phyloP scores from a whole-genome alignment of 768 basidiomycete genomes.

The Myochromella boudieri region DNA sequence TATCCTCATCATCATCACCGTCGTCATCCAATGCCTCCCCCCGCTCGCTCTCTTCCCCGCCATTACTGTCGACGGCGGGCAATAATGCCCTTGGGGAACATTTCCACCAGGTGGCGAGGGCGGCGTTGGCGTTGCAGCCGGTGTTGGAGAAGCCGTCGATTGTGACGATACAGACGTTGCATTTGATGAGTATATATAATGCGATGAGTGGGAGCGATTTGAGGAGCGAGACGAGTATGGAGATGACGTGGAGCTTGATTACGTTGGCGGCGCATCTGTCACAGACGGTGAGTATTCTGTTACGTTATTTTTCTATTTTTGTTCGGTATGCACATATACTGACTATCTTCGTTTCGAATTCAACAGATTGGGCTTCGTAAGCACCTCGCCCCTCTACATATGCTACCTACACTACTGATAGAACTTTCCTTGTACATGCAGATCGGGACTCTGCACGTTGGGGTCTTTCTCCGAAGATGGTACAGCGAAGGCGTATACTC shows the following conservation, averaged over 20 bases:
- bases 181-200: conserved; percentile 68
- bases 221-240: conserved; percentile 65
- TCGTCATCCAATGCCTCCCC: no score
- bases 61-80: background rate
- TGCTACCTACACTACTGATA: no score
- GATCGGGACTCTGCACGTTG: conserved; percentile 69
- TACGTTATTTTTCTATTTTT: background rate
- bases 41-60: no score
- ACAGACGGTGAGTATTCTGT: conserved; percentile 51
- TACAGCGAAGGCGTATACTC: conserved; percentile 62
- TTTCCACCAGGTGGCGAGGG: conserved; percentile 63
- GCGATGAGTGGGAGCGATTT: conserved; percentile 68
- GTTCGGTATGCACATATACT: background rate
- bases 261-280: conserved; percentile 65
- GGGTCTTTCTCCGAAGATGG: conserved; percentile 60
- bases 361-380: conserved; percentile 65
- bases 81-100: conserved; percentile 52
- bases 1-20: background rate
- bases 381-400: conserved; percentile 24
- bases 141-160: conserved; percentile 71
- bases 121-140: conserved; percentile 64
- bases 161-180: conserved; percentile 68
- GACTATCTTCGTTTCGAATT: no score
- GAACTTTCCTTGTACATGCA: conserved; percentile 20
- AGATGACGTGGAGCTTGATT: conserved; percentile 68